Evolutionary conservation across 495 filamentous ascomycete species (phyloP), one percentile per base, ranked within the genome.

Genomic region (Thozetella sp.): DNA sequence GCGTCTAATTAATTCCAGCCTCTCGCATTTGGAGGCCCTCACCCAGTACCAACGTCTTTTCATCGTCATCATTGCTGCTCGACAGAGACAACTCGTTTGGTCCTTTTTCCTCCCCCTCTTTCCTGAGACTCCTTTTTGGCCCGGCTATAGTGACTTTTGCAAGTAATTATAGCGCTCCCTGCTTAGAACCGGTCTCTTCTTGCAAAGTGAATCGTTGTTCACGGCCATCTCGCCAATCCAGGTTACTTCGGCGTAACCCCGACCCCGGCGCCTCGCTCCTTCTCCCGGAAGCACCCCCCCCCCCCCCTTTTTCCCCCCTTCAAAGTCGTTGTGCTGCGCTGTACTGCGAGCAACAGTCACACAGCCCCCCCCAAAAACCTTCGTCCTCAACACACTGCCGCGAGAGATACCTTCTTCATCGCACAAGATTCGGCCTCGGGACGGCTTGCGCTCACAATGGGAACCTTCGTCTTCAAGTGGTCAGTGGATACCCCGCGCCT

Each of bases 381-480:
- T 46, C 58, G 37, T 56, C 26, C 27, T 26, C 30, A 34, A 26
- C 20, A 58, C 52, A 25, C 25, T 20, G 25, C 27, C 25, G 24
- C 25, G 25, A 22, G 25, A 22, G 19, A 24, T 24, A 25, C n/a
- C 24, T 12, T 24, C 10, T 45, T 19, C 13, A 22, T 25, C n/a
- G 19, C 51, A 43, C 37, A 55, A n/a, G n/a, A 20, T 43, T 46
- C 55, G 40, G 37, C 52, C 34, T 50, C 45, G 37, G 24, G 25
- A n/a, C 34, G 51, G 46, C 54, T 22, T 12, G 25, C 40, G 25
- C 40, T 57, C 58, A 54, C 54, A 34, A 83, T 83, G 81, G 79
- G 78, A 57, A 81, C 67, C 63, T 85, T 77, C 60, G 71, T 74
- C 10, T 85, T 85, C 71, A 81, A 76, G 64, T 85, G 82, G 81